Conservation (phyloP, 2,329 filamentous ascomycete species). For the Neonectria neomacrospora region DNA sequence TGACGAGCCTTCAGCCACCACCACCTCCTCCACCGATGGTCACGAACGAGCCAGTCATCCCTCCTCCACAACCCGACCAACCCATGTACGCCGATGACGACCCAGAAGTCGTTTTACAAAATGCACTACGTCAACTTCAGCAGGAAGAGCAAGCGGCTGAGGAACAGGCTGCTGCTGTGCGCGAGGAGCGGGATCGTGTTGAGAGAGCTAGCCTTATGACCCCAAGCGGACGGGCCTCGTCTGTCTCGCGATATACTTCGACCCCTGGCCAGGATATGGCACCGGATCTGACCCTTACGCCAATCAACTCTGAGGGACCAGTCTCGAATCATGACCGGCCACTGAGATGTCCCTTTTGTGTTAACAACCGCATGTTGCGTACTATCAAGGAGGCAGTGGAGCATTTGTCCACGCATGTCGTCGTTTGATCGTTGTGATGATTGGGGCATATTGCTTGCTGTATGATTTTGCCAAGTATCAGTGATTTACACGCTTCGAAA, state of each 20-base stretch:
- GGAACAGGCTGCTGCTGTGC: constrained; percentile 64
- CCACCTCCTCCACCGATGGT: constrained; percentile 42
- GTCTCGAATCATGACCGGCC: constrained; percentile 60
- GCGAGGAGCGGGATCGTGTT: constrained; percentile 63
- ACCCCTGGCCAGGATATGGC: constrained; percentile 50
- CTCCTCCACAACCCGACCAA: constrained; percentile 49
- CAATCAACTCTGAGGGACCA: constrained; percentile 62
- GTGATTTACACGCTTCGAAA: not conserved
- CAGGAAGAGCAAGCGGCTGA: constrained; percentile 69
- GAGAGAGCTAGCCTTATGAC: constrained; percentile 55
- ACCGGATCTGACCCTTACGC: constrained; percentile 63
- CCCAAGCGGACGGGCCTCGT: constrained; percentile 43
- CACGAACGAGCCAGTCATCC: constrained; percentile 41
- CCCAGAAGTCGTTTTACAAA: constrained; percentile 68
- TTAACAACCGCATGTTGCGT: constrained; percentile 70
- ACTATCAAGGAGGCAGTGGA: constrained; percentile 71
- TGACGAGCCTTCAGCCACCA: constrained; percentile 34
- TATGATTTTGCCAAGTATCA: not conserved
- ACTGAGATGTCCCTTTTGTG: constrained; percentile 68
- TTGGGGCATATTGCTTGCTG: not conserved
- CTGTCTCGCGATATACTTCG: constrained; percentile 49
- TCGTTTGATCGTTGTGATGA: constrained; percentile 51
- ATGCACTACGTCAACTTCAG: constrained; percentile 67
- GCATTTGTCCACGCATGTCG: constrained; percentile 70
- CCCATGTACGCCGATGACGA: constrained; percentile 63